Evolutionary conservation across 441 rosid genomes (phyloP), one percentile per base, ranked within the genome.

Genomic region (Euphorbia celastroides): DNA sequence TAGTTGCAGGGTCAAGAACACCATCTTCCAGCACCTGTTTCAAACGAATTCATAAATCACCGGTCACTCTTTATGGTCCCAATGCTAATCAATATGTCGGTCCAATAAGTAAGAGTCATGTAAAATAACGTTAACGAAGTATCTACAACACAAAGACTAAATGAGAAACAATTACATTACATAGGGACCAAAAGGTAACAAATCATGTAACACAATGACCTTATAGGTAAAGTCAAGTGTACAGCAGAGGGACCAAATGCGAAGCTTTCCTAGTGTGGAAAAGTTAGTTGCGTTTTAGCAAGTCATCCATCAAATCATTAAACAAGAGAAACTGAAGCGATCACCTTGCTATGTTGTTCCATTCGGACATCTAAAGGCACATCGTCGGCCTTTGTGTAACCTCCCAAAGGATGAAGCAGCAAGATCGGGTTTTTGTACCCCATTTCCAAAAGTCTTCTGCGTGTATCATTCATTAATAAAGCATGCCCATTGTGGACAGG

Each of bases 401-500:
- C 99, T 71, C 99, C 99, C 50, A 93, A 74, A 1, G 99, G 97
- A 80, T 93, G 92, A 63, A 93, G 99, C 83, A 93, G 73, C 62
- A 93, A 95, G 46, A 90, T 72, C 48, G 99, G 99, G 28, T 93
- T 93, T 80, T 86, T 79, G 72, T 86, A 90, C 32, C 98, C 98
- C 93, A 88, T 86, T 58, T 93, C 96, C 26, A 90, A 90, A 73
- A 93, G 97, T 31, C 95, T 78, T 38, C 73, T 81, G 34, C 95
- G 90, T 42, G 97, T 93, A 80, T 93, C 96, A 23, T 88, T 90
- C 97, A 93, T 90, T 60, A 90, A 78, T 23, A 90, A 77, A 34
- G 97, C 98, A 55, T 93, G 98, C 41, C 98, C 98, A 72, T 93
- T 93, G 65, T 93, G 98, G 14, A 93, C 98, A 14, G 97, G 98